Percentiles rank a stretch among this genome's conserved stretches.
These are phyloP conservation scores for Ilyonectria robusta DNA, from an alignment of 2,329 filamentous ascomycete species.

Conservation along the genomic window DNA sequence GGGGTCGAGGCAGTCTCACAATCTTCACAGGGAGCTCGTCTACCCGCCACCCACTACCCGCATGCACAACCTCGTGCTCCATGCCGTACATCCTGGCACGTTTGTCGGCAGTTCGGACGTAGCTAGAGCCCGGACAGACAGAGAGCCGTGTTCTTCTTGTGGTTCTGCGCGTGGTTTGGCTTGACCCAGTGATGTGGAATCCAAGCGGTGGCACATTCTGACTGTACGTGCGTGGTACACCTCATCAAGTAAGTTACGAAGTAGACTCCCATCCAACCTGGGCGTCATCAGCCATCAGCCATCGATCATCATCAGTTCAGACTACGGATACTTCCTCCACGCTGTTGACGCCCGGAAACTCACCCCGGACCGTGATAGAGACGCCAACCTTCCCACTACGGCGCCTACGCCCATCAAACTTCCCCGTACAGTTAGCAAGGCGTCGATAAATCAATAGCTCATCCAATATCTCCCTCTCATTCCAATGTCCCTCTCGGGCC, in stretches of 20 bases:
- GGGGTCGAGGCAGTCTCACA: slow-evolving; percentile 2
- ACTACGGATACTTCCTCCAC: not conserved
- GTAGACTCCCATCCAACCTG: not conserved
- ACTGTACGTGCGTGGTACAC: not conserved
- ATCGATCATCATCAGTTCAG: not conserved
- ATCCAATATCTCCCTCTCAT: not conserved
- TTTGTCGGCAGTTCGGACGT: slow-evolving; percentile 1
- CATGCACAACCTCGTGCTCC: not conserved
- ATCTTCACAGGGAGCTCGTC: slow-evolving; percentile 13
- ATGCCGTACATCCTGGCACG: not conserved
- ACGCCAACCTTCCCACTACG: not conserved
- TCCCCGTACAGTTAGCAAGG: not conserved
- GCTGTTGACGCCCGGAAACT: not conserved
- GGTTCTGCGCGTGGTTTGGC: not conserved
- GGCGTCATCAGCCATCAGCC: not conserved
- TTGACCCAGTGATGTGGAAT: not conserved
- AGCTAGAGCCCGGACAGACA: not conserved
- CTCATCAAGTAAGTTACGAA: not conserved
- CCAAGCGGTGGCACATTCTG: not conserved
- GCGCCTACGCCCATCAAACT: not conserved
- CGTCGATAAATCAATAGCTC: not conserved
- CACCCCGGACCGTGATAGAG: not conserved
- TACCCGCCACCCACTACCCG: slow-evolving; percentile 8
- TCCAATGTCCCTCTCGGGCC: not conserved
- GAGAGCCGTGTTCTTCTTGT: not conserved